Evolutionary conservation across 305 asterid genomes (phyloP), one percentile per base, ranked within the genome.

Genomic region (Coffea humblotiana): DNA sequence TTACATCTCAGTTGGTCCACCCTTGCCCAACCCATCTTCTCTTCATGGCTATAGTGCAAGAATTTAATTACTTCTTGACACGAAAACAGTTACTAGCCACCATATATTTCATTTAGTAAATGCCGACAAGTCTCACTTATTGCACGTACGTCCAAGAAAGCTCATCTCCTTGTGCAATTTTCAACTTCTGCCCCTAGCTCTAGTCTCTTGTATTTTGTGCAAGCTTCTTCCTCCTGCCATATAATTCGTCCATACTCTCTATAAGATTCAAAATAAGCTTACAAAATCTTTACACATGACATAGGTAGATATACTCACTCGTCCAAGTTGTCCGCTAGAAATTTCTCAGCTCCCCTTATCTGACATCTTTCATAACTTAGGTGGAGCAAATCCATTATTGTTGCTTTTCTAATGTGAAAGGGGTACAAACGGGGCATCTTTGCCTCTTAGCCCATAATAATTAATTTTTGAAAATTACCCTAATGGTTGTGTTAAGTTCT

Each of bases 51-150:
- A 63, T 25, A 63, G 32, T 61, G 32, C 67, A 61, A n/a, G 25
- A 61, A 61, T 63, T 63, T 9, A 63, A 1, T 63, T 63, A 25
- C 35, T 25, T n/a, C 37, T 10, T 64, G 43, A 40, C 8, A 27
- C 14, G 40, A 64, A 32, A 75, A 60, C 27, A 7, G 18, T 14
- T 43, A 47, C 21, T 23, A n/a, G n/a, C n/a, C n/a, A 32, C 32
- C 32, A 32, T 1, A 32, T 32, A 52, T 60, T 76, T 63, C 47
- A 45, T 63, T 45, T 25, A n/a, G 63, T 19, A 78, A 54, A 70
- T 78, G 76, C 81, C 81, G 81, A 70, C 81, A 78, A 69, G 58
- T 72, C 45, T 78, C 75, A 69, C 76, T 68, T 69, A 68, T 68
- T 78, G 81, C 77, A 43, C 60, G 82, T 71, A 71, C 68, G 60